Conservation (phyloP, 306 rosid species). For the Albizia julibrissin region DNA sequence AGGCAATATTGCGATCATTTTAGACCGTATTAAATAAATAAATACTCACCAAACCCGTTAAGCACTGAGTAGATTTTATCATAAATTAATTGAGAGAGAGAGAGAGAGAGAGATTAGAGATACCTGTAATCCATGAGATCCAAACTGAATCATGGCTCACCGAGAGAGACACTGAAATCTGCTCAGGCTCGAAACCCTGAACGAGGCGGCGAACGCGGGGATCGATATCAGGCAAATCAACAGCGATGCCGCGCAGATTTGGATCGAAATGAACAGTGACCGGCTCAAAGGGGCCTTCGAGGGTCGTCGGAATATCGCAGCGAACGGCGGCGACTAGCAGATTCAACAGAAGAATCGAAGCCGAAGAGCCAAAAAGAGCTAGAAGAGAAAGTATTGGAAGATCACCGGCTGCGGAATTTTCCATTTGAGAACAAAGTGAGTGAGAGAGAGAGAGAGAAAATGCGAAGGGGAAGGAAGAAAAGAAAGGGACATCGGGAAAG, state of each 20-base stretch:
- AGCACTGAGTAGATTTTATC: neutral
- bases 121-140: conserved; percentile 87
- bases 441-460: neutral
- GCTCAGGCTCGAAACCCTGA: conserved; percentile 70
- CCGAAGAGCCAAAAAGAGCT: neutral
- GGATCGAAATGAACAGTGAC: conserved; percentile 65
- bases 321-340: conserved; percentile 5
- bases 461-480: neutral
- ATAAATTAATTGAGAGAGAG: neutral
- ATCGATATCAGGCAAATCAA: conserved; percentile 66
- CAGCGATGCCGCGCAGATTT: conserved; percentile 58
- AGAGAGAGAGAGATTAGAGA: neutral
- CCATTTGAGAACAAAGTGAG: neutral
- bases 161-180: conserved; percentile 78
- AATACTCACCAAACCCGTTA: neutral
- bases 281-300: conserved; percentile 76
- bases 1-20: neutral
- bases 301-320: conserved; percentile 59
- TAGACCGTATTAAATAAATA: neutral
- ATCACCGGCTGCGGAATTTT: neutral
- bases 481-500: neutral
- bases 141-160: conserved; percentile 63
- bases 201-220: conserved; percentile 63
- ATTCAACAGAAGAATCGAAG: conserved; percentile 9
- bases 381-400: neutral